Evolutionary conservation across 192 early-diverging fungal genomes (phyloP).

Genomic region (Jimgerdemannia lactiflua): DNA sequence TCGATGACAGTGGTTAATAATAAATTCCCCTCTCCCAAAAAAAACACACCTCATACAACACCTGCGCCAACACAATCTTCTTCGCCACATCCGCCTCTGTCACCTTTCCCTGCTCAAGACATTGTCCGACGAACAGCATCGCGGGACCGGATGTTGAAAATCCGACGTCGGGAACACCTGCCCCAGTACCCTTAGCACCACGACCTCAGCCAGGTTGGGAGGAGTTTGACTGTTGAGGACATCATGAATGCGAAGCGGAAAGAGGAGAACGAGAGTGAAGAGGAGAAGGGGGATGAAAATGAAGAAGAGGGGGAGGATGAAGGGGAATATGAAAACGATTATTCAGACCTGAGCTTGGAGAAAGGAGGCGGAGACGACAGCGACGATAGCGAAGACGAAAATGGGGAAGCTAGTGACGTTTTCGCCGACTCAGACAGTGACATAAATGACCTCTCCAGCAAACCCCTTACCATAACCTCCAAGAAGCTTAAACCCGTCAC

Average conservation of each 20-base stretch:
- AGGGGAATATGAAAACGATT: conserved; percentile 32
- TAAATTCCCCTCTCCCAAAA: too few relatives aligned
- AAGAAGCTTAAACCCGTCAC: too few relatives aligned
- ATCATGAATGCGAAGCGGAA: conserved; percentile 56
- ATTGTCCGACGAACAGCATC: conserved; percentile 75
- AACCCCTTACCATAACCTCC: too few relatives aligned
- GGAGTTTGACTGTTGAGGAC: conserved; percentile 30
- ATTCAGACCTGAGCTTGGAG: conserved; percentile 56
- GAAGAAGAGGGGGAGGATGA: conserved; percentile 79
- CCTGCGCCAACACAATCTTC: conserved; percentile 78
- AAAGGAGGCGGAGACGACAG: conserved; percentile 48
- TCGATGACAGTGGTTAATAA: too few relatives aligned
- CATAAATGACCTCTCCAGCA: too few relatives aligned
- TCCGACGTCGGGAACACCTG: conserved; percentile 93
- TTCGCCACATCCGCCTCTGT: conserved; percentile 57
- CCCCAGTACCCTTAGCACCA: conserved; percentile 64
- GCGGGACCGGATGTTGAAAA: conserved; percentile 81
- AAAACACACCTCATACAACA: conserved; percentile 63
- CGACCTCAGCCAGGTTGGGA: conserved; percentile 61
- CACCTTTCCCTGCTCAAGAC: conserved; percentile 64
- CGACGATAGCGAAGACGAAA: conserved; percentile 13
- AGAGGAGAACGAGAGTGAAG: conserved; percentile 56
- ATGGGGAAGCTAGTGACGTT: too few relatives aligned
- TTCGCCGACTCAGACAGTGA: too few relatives aligned
- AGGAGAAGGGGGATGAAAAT: conserved; percentile 66